Percentiles rank a stretch among this genome's conserved stretches.
Conservation (phyloP, 331 rosid species). For the Dryas integrifolia region DNA sequence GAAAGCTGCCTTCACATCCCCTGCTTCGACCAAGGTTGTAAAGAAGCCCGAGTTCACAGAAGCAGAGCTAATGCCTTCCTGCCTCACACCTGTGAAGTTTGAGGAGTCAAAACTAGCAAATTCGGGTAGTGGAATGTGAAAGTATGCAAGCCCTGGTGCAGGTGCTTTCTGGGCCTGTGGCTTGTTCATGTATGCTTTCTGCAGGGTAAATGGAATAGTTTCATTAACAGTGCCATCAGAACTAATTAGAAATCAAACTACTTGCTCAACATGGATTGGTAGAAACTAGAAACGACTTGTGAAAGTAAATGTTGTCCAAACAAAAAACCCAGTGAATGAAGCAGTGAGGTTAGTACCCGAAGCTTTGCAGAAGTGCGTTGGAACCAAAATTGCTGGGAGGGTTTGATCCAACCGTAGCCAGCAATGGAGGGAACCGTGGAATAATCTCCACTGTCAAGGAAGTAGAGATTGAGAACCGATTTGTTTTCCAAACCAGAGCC, state of each 20-base stretch:
- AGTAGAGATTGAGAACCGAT: slow-evolving; percentile 77
- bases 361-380: slow-evolving; percentile 57
- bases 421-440: slow-evolving; percentile 57
- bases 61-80: slow-evolving; percentile 69
- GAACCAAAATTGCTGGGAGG: slow-evolving; percentile 87
- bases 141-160: slow-evolving; percentile 74
- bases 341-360: slow-evolving; percentile 41
- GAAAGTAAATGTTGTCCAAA: background rate
- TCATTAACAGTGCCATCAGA: background rate
- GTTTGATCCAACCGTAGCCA: slow-evolving; percentile 84
- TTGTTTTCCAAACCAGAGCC: slow-evolving; percentile 68
- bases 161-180: slow-evolving; percentile 58
- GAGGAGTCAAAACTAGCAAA: slow-evolving; percentile 52
- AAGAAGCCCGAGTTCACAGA: slow-evolving; percentile 79
- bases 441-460: slow-evolving; percentile 91
- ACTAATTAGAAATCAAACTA: background rate
- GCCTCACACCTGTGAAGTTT: slow-evolving; percentile 63
- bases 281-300: background rate
- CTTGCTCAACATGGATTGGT: background rate
- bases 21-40: slow-evolving; percentile 67
- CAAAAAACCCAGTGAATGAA: slow-evolving; percentile 4
- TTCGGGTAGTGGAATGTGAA: slow-evolving; percentile 86
- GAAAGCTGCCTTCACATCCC: slow-evolving; percentile 82
- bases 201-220: slow-evolving; percentile 21
- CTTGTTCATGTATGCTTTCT: slow-evolving; percentile 54